Percentiles rank a stretch among this genome's conserved stretches.
These are phyloP conservation scores for Dictyostelium intermedium DNA, from an alignment of 78 protist genomes.

Conservation along the genomic window DNA sequence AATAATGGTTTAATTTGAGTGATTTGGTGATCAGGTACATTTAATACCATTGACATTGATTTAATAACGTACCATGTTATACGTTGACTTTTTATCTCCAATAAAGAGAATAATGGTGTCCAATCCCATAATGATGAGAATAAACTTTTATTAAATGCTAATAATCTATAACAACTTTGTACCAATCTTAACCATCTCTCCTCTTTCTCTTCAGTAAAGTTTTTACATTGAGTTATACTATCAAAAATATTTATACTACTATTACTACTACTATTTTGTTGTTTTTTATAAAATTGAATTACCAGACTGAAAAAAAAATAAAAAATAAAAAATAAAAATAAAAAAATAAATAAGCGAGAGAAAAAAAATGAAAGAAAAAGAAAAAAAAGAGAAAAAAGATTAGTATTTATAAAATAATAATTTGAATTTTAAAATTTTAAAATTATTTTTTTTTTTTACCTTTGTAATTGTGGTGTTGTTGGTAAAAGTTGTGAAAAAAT, in stretches of 20 bases:
- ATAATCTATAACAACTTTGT: slow-evolving; percentile 36
- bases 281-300: slow-evolving; percentile 42
- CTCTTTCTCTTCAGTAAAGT: slow-evolving; percentile 17
- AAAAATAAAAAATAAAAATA: neutral
- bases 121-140: slow-evolving; percentile 69
- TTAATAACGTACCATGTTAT: slow-evolving; percentile 67
- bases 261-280: neutral
- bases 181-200: slow-evolving; percentile 49
- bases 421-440: neutral
- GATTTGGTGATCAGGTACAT: slow-evolving; percentile 22
- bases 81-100: slow-evolving; percentile 21
- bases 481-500: slow-evolving; percentile 50
- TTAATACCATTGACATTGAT: slow-evolving; percentile 42
- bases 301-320: neutral
- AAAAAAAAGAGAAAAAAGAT: neutral
- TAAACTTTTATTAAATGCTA: slow-evolving; percentile 31
- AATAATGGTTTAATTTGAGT: slow-evolving; percentile 6
- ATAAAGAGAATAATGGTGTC: slow-evolving; percentile 66
- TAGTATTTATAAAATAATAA: neutral
- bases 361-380: neutral
- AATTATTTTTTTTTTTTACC: neutral
- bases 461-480: slow-evolving; percentile 65
- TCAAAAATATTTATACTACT: slow-evolving; percentile 19
- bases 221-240: neutral
- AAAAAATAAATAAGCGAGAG: too few species aligned